phyloP scores from a whole-genome alignment of 352 stramenopile genomes.

The Globisporangium solare region DNA sequence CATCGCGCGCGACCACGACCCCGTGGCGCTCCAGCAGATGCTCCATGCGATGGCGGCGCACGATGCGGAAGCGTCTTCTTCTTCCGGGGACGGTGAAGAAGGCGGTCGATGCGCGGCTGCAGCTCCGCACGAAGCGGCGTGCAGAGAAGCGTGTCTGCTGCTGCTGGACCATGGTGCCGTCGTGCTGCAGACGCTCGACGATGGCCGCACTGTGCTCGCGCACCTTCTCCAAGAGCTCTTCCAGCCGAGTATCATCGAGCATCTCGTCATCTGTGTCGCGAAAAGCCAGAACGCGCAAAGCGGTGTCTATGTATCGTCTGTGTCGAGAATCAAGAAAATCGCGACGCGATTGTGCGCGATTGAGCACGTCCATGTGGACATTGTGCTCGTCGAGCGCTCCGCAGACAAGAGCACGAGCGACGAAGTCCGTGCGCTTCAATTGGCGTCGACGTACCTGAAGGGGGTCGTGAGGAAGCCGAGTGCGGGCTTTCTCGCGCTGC shows the following conservation, averaged over 20 bases:
- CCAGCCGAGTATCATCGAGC: conserved; percentile 14
- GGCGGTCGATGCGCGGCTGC: no score
- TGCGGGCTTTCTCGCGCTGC: conserved; percentile 15
- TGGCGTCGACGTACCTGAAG: not conserved
- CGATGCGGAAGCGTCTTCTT: no score
- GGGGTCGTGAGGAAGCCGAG: not conserved
- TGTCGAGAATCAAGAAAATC: conserved; percentile 2
- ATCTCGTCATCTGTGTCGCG: conserved; percentile 17
- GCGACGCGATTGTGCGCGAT: conserved; percentile 2
- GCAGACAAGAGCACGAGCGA: not conserved
- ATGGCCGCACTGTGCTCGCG: conserved; percentile 10
- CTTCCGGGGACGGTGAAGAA: not conserved
- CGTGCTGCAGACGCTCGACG: not conserved
- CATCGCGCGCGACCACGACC: conserved; percentile 14
- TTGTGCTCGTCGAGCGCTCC: conserved; percentile 1
- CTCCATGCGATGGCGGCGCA: not conserved
- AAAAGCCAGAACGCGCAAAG: not conserved
- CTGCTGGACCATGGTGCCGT: not conserved
- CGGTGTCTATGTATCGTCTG: not conserved
- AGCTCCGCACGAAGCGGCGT: no score
- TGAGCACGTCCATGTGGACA: conserved; percentile 9
- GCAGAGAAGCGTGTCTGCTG: conserved; percentile 15
- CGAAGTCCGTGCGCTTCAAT: conserved; percentile 2
- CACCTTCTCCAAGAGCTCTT: conserved; percentile 13
- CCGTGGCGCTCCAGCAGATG: conserved; percentile 15